A percentile compares a stretch with the other conserved stretches of the same genome.
Evolutionary conservation across 1,139 yeast genomes (phyloP).

Genomic region (Yamadazyma buinensis): DNA sequence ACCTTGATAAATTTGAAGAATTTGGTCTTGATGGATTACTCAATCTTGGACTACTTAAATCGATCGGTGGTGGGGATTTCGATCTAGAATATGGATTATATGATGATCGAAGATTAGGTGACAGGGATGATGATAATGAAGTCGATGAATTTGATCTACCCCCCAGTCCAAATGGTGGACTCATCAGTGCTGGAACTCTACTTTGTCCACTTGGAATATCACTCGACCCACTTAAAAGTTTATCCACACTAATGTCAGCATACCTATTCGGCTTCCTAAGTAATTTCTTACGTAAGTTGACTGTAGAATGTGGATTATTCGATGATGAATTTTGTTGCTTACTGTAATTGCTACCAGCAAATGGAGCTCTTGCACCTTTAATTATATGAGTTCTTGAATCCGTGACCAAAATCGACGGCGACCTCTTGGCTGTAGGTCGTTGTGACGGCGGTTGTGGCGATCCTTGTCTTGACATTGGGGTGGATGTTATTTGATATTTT

Average conservation of each 20-base stretch:
- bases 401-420: constrained; percentile 91
- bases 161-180: constrained; percentile 6
- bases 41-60: constrained; percentile 10
- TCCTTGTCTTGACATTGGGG: too few species aligned
- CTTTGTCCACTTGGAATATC: constrained; percentile 83
- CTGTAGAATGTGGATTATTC: constrained; percentile 1
- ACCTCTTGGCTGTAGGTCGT: constrained; percentile 75
- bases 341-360: constrained; percentile 60
- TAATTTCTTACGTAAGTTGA: constrained; percentile 12
- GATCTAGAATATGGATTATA: constrained; percentile 7
- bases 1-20: constrained; percentile 22
- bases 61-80: constrained; percentile 12
- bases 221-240: constrained; percentile 66
- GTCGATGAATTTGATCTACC: too few species aligned
- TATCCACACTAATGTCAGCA: constrained; percentile 70
- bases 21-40: too few species aligned
- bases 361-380: constrained; percentile 73
- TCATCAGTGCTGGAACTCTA: constrained; percentile 34
- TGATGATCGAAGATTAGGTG: constrained; percentile 5
- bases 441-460: constrained; percentile 5
- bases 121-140: constrained; percentile 8
- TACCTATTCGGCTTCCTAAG: constrained; percentile 35
- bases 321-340: constrained; percentile 31
- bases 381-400: constrained; percentile 66
- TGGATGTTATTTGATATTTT: constrained; percentile 1